phyloP scores from a whole-genome alignment of 352 stramenopile genomes.

The Phytophthora macrochlamydospora region DNA sequence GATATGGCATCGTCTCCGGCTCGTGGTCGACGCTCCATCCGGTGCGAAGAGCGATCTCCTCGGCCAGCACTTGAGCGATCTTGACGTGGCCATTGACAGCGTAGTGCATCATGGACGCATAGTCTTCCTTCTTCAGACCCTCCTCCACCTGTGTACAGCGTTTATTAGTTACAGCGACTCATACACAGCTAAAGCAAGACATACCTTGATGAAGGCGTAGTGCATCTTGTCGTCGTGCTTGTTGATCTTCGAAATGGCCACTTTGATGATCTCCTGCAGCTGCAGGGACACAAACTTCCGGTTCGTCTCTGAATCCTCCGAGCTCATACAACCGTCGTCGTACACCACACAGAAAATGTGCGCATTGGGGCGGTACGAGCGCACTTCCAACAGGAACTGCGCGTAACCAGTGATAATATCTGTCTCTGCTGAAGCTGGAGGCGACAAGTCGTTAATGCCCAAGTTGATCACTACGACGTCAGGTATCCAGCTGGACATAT shows the following conservation, averaged over 20 bases:
- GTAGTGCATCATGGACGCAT: constrained; percentile 84
- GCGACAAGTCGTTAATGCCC: constrained; percentile 85
- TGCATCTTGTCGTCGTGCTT: constrained; percentile 84
- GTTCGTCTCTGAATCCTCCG: constrained; percentile 74
- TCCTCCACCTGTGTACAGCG: constrained; percentile 53
- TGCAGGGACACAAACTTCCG: constrained; percentile 80
- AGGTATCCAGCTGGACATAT: constrained; percentile 77
- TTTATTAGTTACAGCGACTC: no score
- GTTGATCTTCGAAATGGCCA: constrained; percentile 79
- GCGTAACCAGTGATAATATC: constrained; percentile 84
- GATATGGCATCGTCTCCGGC: constrained; percentile 74
- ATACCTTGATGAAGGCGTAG: constrained; percentile 82
- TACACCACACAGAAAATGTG: constrained; percentile 90
- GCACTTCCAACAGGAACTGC: constrained; percentile 75
- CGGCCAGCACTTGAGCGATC: constrained; percentile 71
- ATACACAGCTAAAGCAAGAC: neutral
- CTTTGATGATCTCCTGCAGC: constrained; percentile 86
- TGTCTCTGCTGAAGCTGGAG: constrained; percentile 80
- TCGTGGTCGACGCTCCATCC: constrained; percentile 64
- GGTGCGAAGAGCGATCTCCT: constrained; percentile 73
- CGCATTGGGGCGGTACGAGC: constrained; percentile 71
- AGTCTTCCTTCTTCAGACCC: constrained; percentile 68
- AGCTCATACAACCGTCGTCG: constrained; percentile 83
- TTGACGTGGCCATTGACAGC: constrained; percentile 85
- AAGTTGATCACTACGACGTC: constrained; percentile 89